Evolutionary conservation across 345 rosid species (phyloP), one percentile per base, ranked within the genome.

Genomic region (Salix arbutifolia): DNA sequence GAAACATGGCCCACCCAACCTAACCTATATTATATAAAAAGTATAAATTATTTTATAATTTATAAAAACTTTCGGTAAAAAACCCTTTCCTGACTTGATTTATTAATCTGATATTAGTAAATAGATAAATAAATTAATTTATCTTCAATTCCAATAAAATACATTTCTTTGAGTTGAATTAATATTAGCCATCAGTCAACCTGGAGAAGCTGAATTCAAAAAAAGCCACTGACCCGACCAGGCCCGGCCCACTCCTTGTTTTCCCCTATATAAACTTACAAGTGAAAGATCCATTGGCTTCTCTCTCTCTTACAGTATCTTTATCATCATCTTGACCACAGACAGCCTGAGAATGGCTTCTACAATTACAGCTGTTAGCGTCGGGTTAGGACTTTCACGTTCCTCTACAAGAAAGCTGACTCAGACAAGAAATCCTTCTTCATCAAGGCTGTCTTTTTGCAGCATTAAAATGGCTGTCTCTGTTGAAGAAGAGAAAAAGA

Each of bases 381-480:
- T 76, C 33, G 88, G 85, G 14, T 60, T 85, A 44, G 92, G 89
- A 17, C 72, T 87, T 67, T 86, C 90, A 4, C 85, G 85, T 65
- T 87, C 90, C 16, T 28, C 85, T 21, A 28, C 66, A 26, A 48
- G 73, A 17, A 86, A 81, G 80, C 75, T 84, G 64, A 70, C 80
- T 1, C 76, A 68, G 10, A 66, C 76, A 74, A 70, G 79, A 77
- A 7, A 42, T 37, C 80, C 76, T 46, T 78, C 86, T 46, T 78
- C 86, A 65, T 72, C 82, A 30, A 70, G 85, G 37, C 68, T 87
- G 7, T 76, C 89, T 50, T 79, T 85, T 68, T 82, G 85, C 77
- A 70, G 80, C 64, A 67, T 90, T 44, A 87, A 85, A 74, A 90
- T 90, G 91, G 46, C 91, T 17, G 86, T 89, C 73, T 93, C 99